Evolutionary conservation across 2,329 filamentous ascomycete species (phyloP).

Genomic region (Claviceps arundinis): DNA sequence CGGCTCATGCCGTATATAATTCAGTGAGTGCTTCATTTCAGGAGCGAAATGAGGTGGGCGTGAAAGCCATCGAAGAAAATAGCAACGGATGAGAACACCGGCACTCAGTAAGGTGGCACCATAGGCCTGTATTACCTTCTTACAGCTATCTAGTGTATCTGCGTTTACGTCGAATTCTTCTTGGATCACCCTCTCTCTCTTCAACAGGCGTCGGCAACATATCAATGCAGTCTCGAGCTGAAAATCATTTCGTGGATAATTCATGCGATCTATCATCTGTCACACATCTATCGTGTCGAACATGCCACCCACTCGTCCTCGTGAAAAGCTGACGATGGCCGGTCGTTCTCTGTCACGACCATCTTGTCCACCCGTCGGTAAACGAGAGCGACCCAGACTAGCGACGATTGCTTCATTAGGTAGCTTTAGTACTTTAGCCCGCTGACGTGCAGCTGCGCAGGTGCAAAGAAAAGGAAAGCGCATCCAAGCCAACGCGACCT

Average conservation of each 20-base stretch:
- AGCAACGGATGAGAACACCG: too few species aligned
- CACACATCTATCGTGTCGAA: background rate
- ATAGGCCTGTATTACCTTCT: too few species aligned
- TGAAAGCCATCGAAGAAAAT: too few species aligned
- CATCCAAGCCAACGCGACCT: background rate
- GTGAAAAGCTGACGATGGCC: background rate
- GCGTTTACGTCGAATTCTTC: too few species aligned
- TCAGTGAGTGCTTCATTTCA: too few species aligned
- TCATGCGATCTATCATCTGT: background rate
- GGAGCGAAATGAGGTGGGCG: too few species aligned
- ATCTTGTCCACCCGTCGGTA: background rate
- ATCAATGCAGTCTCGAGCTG: background rate
- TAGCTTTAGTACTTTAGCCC: background rate
- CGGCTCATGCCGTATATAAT: too few species aligned
- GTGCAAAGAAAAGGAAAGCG: background rate
- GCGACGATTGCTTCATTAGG: background rate
- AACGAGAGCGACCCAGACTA: slow-evolving; percentile 23
- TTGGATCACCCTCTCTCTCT: too few species aligned
- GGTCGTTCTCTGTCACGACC: background rate
- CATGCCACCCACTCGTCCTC: background rate
- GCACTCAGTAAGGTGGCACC: too few species aligned
- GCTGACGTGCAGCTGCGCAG: background rate
- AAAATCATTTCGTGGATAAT: background rate
- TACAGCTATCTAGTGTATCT: too few species aligned
- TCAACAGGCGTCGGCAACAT: background rate